A percentile compares a stretch with the other conserved stretches of the same genome.
These are phyloP conservation scores for Dictyostelium capitatum DNA, from an alignment of 78 protist species.

Conservation along the genomic window DNA sequence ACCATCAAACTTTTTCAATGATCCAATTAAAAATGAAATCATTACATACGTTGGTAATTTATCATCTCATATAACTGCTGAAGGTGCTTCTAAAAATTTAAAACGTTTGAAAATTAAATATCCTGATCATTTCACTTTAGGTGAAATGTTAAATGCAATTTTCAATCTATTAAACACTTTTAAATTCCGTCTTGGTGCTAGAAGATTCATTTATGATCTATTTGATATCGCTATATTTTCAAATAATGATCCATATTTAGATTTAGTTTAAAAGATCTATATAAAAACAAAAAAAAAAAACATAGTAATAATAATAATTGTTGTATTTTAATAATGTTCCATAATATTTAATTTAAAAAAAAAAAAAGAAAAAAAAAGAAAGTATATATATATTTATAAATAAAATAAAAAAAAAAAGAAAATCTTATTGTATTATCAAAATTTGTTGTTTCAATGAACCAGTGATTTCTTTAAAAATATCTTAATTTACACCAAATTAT, in stretches of 20 bases:
- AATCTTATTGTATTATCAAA: neutral
- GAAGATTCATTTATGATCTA: conserved; percentile 75
- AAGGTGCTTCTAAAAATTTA: conserved; percentile 71
- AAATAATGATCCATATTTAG: conserved; percentile 30
- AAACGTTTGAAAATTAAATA: conserved; percentile 46
- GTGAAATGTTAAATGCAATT: conserved; percentile 35
- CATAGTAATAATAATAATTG: too few species aligned
- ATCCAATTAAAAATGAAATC: conserved; percentile 70
- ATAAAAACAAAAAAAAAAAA: neutral
- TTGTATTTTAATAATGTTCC: too few species aligned
- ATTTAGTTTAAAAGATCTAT: neutral
- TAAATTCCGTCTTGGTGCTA: conserved; percentile 42
- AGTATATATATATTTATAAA: too few species aligned
- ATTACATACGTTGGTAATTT: conserved; percentile 44
- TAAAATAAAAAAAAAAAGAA: neutral
- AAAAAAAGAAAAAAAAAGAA: too few species aligned
- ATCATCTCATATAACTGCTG: conserved; percentile 66
- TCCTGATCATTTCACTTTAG: conserved; percentile 58
- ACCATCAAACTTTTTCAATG: neutral
- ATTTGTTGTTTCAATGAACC: too few species aligned
- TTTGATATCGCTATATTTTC: conserved; percentile 66
- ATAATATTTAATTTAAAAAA: too few species aligned
- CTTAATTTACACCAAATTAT: too few species aligned
- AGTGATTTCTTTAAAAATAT: too few species aligned
- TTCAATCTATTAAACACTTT: conserved; percentile 24